phyloP scores from a whole-genome alignment of 257 asterid species.

The Anisodus acutangulus region DNA sequence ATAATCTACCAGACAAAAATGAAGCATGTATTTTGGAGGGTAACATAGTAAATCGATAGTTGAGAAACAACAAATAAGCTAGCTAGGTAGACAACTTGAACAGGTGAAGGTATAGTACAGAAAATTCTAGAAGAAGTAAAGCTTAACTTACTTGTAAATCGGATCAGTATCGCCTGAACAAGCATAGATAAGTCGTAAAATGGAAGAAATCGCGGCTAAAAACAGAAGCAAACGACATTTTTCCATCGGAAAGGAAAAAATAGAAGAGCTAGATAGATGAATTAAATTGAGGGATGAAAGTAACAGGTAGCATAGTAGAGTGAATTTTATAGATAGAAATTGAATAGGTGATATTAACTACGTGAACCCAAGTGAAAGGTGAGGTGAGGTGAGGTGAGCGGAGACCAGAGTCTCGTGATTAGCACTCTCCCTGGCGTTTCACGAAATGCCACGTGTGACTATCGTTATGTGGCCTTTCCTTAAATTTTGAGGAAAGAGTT shows the following conservation, averaged over 20 bases:
- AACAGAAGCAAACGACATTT: conserved; percentile 51
- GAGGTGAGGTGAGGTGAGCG: conserved; percentile 27
- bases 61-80: background rate
- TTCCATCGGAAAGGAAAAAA: conserved; percentile 30
- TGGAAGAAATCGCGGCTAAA: conserved; percentile 49
- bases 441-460: conserved; percentile 34
- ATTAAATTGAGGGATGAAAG: background rate
- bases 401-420: conserved; percentile 45
- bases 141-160: conserved; percentile 56
- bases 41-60: background rate
- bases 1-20: background rate
- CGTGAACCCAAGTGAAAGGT: conserved; percentile 15
- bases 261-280: conserved; percentile 33
- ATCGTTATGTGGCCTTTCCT: background rate
- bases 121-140: background rate
- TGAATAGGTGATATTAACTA: background rate
- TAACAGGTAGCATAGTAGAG: conserved; percentile 2
- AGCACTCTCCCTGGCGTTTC: conserved; percentile 33
- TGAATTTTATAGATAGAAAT: background rate
- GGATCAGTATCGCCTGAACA: conserved; percentile 79
- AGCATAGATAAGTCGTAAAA: conserved; percentile 50
- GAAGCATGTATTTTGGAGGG: too few relatives aligned
- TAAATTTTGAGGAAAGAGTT: background rate
- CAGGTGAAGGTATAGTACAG: background rate
- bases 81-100: background rate